Percentiles rank a stretch among this genome's conserved stretches.
phyloP scores from a whole-genome alignment of 1,139 yeast species.

The Yamadazyma friedrichii region DNA sequence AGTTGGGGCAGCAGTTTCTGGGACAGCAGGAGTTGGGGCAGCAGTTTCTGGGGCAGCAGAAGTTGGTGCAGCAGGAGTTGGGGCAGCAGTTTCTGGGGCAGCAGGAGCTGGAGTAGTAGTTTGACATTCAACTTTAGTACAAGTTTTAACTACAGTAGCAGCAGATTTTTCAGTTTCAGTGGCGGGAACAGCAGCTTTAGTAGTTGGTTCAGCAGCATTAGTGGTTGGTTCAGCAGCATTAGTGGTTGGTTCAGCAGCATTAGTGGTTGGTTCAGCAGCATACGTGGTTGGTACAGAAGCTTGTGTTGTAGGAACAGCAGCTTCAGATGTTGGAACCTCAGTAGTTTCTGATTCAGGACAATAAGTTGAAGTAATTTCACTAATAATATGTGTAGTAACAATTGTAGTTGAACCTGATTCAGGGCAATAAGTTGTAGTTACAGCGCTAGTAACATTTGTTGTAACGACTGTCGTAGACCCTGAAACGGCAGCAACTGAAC shows the following conservation, averaged over 20 bases:
- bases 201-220: conserved; percentile 13
- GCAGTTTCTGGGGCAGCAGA: conserved; percentile 11
- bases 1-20: background rate
- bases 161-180: conserved; percentile 31
- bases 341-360: conserved; percentile 6
- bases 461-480: background rate
- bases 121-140: too few species aligned
- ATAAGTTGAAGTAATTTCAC: conserved; percentile 34
- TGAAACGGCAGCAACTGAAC: background rate
- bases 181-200: conserved; percentile 21
- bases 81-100: conserved; percentile 8
- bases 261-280: conserved; percentile 6
- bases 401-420: conserved; percentile 18
- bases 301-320: conserved; percentile 6
- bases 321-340: background rate
- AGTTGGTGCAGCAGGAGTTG: conserved; percentile 12
- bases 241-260: conserved; percentile 7
- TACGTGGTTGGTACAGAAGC: background rate
- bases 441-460: background rate
- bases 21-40: conserved; percentile 18
- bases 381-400: conserved; percentile 30
- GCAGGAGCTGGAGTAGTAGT: conserved; percentile 5
- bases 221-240: conserved; percentile 6
- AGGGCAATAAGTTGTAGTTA: conserved; percentile 5
- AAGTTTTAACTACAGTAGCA: conserved; percentile 14